Percentiles rank a stretch among this genome's conserved stretches.
Evolutionary conservation across 2,329 filamentous ascomycete genomes (phyloP).

Genomic region (Colletotrichum melonis): DNA sequence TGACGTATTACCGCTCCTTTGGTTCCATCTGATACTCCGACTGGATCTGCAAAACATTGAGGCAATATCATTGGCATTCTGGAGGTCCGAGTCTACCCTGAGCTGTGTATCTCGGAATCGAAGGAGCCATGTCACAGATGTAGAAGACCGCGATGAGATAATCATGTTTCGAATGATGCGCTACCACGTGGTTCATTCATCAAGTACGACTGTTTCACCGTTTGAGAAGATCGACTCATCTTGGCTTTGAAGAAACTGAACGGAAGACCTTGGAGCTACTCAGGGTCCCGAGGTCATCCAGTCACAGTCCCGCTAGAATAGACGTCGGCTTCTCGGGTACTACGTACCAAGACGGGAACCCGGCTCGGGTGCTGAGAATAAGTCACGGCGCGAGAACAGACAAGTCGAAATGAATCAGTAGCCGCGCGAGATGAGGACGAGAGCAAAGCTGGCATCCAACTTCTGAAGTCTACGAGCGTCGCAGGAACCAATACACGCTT

Average conservation of each 20-base stretch:
- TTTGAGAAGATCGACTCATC: not conserved
- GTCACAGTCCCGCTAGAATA: not conserved
- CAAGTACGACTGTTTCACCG: not conserved
- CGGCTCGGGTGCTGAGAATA: not conserved
- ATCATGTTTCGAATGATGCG: not conserved
- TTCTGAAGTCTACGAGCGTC: not conserved
- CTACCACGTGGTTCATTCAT: not conserved
- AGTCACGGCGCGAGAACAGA: not conserved
- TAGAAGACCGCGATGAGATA: not conserved
- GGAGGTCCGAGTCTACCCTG: not conserved
- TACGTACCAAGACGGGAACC: not conserved
- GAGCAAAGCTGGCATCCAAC: not conserved
- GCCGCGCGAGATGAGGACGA: not conserved
- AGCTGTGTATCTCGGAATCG: not conserved
- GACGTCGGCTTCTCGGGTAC: too few relatives aligned
- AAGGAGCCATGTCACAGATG: not conserved
- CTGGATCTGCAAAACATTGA: constrained; percentile 2
- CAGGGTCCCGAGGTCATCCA: not conserved
- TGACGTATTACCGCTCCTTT: not conserved
- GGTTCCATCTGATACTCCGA: constrained; percentile 11
- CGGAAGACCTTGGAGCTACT: not conserved
- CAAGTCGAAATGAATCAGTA: not conserved
- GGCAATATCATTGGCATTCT: not conserved
- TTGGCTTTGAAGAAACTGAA: not conserved
- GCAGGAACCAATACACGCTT: not conserved